phyloP scores from a whole-genome alignment of 2,329 filamentous ascomycete species.

The Daldinia sp. region DNA sequence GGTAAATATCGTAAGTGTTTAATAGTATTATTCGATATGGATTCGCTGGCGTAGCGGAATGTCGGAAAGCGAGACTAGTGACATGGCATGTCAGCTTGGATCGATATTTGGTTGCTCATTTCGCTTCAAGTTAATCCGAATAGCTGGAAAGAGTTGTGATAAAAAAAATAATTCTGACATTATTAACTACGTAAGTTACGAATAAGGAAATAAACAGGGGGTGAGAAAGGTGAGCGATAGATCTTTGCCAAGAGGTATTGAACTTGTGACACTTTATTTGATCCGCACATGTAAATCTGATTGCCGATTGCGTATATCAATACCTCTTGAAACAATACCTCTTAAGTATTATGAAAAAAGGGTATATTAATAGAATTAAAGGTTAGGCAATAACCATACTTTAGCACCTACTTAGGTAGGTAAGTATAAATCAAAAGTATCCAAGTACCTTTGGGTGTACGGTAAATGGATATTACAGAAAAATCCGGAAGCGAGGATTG shows the following conservation, averaged over 20 bases:
- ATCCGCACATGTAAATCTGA: not conserved
- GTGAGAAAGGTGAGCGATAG: not conserved
- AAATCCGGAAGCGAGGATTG: slow-evolving; percentile 34
- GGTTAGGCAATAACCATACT: no score
- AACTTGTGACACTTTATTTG: slow-evolving; percentile 1
- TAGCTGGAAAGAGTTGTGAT: slow-evolving; percentile 7
- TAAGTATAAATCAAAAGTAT: no score
- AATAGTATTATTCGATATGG: not conserved
- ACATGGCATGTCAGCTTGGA: slow-evolving; percentile 15
- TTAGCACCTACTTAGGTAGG: no score
- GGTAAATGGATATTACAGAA: slow-evolving; percentile 23
- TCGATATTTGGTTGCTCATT: not conserved
- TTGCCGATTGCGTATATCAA: no score
- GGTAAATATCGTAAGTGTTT: no score
- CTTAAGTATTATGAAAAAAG: no score
- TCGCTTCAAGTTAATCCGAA: slow-evolving; percentile 11
- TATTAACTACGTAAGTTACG: slow-evolving; percentile 7
- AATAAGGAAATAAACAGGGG: not conserved
- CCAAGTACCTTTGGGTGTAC: slow-evolving; percentile 16
- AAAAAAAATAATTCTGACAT: not conserved
- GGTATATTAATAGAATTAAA: slow-evolving; percentile 23
- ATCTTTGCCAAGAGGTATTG: slow-evolving; percentile 1
- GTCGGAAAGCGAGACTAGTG: slow-evolving; percentile 16
- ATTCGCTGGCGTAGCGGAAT: slow-evolving; percentile 23
- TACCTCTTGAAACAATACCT: no score